Conservation (phyloP, 306 rosid species). For the Abrus precatorius region DNA sequence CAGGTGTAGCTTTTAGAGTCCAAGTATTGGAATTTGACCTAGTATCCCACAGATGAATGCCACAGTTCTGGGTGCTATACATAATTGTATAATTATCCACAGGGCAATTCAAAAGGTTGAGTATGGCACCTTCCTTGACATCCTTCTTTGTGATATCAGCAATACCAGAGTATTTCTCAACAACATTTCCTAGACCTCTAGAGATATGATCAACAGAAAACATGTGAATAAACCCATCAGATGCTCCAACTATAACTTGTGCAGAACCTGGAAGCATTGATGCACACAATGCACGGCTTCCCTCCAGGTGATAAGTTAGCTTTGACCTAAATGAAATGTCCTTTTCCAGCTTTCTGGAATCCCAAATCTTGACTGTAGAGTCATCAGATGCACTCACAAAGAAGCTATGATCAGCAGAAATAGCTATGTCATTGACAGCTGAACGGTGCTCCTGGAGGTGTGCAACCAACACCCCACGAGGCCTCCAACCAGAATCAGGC, state of each 20-base stretch:
- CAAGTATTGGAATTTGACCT: constrained; percentile 81
- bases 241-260: constrained; percentile 94
- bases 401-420: constrained; percentile 90
- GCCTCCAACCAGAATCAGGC: constrained; percentile 97
- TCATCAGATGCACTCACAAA: constrained; percentile 96
- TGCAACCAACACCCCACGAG: constrained; percentile 95
- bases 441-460: constrained; percentile 98
- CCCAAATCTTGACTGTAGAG: constrained; percentile 97
- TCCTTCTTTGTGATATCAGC: constrained; percentile 93
- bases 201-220: constrained; percentile 93
- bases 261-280: constrained; percentile 87
- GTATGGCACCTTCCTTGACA: constrained; percentile 90
- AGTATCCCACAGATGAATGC: constrained; percentile 96
- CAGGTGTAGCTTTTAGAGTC: constrained; percentile 83
- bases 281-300: constrained; percentile 90
- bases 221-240: constrained; percentile 89
- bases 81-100: constrained; percentile 70
- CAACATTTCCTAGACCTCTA: constrained; percentile 86
- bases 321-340: constrained; percentile 97
- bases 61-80: constrained; percentile 94
- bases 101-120: constrained; percentile 72
- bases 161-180: constrained; percentile 94
- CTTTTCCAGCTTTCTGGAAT: constrained; percentile 90
- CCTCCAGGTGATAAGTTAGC: constrained; percentile 94
- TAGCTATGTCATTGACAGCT: constrained; percentile 89